Conservation (phyloP, 208 protist species). For the Lotmaria passim region DNA sequence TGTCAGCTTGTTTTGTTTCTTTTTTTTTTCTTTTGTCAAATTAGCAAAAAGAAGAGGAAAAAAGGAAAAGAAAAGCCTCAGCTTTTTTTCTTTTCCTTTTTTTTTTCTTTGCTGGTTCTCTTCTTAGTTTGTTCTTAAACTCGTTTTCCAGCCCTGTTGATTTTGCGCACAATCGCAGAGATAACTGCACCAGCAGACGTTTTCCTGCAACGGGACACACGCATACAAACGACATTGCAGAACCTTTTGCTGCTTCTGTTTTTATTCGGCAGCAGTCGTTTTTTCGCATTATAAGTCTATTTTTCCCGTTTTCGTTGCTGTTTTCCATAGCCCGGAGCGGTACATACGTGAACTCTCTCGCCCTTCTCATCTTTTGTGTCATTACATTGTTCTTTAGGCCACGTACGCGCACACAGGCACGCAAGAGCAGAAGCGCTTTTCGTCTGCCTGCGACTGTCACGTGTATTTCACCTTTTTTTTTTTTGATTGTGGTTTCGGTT, state of each 20-base stretch:
- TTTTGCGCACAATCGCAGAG: too few relatives aligned
- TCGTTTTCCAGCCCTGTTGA: constrained; percentile 1
- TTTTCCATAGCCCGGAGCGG: background rate
- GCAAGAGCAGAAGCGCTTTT: too few relatives aligned
- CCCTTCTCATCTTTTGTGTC: constrained; percentile 14
- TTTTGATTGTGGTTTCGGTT: background rate
- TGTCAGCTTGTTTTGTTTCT: too few relatives aligned
- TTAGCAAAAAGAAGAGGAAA: background rate
- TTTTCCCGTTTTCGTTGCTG: background rate
- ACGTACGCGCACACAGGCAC: too few relatives aligned
- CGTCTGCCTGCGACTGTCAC: too few relatives aligned
- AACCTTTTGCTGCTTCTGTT: background rate
- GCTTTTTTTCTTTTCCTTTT: background rate
- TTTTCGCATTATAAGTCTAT: background rate
- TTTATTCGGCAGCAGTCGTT: background rate
- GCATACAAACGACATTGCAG: too few relatives aligned
- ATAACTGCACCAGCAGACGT: too few relatives aligned
- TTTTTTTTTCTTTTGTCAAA: background rate
- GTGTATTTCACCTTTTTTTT: constrained; percentile 11
- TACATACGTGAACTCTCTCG: background rate
- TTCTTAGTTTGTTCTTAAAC: background rate
- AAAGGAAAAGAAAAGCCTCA: background rate
- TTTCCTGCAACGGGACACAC: too few relatives aligned
- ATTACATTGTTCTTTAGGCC: background rate
- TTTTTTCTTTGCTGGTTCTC: constrained; percentile 1